Conservation (phyloP, 352 stramenopile species). For the Pythium grandisporangium region DNA sequence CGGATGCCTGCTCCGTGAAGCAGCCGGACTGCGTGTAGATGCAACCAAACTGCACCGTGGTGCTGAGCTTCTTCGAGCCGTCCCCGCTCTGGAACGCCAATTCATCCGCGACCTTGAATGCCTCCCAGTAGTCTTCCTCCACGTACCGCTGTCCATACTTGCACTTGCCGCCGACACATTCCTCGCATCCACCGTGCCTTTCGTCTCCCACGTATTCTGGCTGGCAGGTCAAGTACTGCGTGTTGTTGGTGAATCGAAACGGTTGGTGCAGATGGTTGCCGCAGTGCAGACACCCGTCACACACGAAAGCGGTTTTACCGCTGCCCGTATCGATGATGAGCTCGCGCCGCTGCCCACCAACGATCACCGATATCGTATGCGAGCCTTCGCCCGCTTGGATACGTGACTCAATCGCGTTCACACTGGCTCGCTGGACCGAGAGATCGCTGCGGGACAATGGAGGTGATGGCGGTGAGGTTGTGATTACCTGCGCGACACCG, state of each 20-base stretch:
- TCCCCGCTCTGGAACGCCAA: constrained; percentile 29
- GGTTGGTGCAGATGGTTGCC: constrained; percentile 83
- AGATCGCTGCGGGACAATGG: too few relatives aligned
- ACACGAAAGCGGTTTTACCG: constrained; percentile 94
- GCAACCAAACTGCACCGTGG: constrained; percentile 90
- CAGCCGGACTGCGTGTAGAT: constrained; percentile 87
- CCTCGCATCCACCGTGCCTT: constrained; percentile 13
- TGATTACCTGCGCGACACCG: too few relatives aligned
- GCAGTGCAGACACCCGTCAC: constrained; percentile 83
- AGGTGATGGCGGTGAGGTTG: too few relatives aligned
- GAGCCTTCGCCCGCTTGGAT: constrained; percentile 45
- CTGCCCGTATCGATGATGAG: constrained; percentile 97
- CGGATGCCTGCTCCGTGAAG: constrained; percentile 88
- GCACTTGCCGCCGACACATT: constrained; percentile 56
- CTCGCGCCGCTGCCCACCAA: constrained; percentile 52
- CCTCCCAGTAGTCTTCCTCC: constrained; percentile 89
- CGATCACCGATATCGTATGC: constrained; percentile 58
- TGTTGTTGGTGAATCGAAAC: constrained; percentile 39
- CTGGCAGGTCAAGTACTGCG: constrained; percentile 40
- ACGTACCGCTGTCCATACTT: constrained; percentile 90
- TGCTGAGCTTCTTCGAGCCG: constrained; percentile 10
- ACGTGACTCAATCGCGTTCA: constrained; percentile 24
- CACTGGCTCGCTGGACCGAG: too few relatives aligned
- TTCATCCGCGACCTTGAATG: constrained; percentile 81
- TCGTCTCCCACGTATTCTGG: constrained; percentile 17